Base-by-base conservation (phyloP, 140 eudicot species). In the Flaveria floridana region DNA sequence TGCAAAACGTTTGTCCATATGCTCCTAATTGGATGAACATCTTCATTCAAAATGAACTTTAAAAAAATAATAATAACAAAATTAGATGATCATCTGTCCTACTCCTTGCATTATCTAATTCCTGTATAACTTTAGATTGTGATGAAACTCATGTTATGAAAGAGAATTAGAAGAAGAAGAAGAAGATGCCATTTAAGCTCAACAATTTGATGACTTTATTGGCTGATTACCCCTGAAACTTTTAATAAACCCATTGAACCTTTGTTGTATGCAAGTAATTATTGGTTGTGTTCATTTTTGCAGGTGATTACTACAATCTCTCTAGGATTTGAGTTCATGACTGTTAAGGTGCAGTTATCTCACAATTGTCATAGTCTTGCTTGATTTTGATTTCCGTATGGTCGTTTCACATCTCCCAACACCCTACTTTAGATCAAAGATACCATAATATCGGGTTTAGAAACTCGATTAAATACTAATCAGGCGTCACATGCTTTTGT, bases 1-100 rank as follows among this genome's bases (percentile, higher is more conserved):
- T 42, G 58, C 13, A 25, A 26, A 59, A 2, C 46, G 30, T 4
- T 44, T 74, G 71, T 74, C 62, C 0, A 70, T 30, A n/a, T 65
- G 26, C 26, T 37, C 51, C 70, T 7, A 37, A 65, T 41, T 37
- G 52, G 52, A 65, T 65, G 70, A 65, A n/a, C 70, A 65, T 65
- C 71, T 39, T 34, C 37, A 30, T 30, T 30, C 37, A 30, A 4
- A 30, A 30, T 30, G 37, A 30, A 30, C 37, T 23, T 23, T 23
- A 23, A 30, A 30, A 30, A 7, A 5, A 8, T 39, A 34, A 34
- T 14, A 30, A 13, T n/a, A n/a, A 65, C 3, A 16, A 39, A 15
- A 9, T 65, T 2, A 7, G 52, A n/a, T 37, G 52, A 65, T 65
- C 51, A 65, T 65, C 51, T 39, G 26, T 65, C 2, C 25, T 23